These are phyloP conservation scores for Leishmania aethiopica DNA, from an alignment of 208 protist genomes.

Conservation along the genomic window DNA sequence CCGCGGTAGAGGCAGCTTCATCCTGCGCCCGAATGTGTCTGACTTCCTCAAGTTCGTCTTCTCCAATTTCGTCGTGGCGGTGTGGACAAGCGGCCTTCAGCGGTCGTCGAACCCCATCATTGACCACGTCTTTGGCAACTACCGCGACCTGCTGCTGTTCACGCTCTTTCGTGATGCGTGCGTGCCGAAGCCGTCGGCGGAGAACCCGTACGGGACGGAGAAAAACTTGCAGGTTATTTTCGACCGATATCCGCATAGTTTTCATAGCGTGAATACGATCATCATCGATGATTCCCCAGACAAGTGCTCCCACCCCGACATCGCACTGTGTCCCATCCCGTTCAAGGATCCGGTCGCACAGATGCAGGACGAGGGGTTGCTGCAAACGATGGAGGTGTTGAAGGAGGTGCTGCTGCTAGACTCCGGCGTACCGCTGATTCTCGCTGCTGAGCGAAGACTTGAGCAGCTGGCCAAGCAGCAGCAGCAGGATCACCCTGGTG, in stretches of 20 bases:
- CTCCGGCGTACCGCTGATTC: slow-evolving; percentile 74
- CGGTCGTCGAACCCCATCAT: slow-evolving; percentile 86
- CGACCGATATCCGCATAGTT: slow-evolving; percentile 79
- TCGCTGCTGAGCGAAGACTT: slow-evolving; percentile 67
- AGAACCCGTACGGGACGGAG: slow-evolving; percentile 81
- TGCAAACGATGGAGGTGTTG: slow-evolving; percentile 70
- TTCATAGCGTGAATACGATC: slow-evolving; percentile 90
- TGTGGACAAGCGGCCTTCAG: slow-evolving; percentile 91
- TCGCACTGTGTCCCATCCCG: slow-evolving; percentile 84
- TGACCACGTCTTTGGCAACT: slow-evolving; percentile 78
- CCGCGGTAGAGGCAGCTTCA: slow-evolving; percentile 66
- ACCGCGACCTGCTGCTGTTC: slow-evolving; percentile 86
- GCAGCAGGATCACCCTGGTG: not conserved
- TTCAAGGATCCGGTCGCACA: slow-evolving; percentile 75
- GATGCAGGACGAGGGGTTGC: slow-evolving; percentile 64
- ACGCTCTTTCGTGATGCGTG: slow-evolving; percentile 79
- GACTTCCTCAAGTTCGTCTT: slow-evolving; percentile 89
- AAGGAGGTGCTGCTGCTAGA: slow-evolving; percentile 73
- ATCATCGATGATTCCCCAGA: slow-evolving; percentile 91
- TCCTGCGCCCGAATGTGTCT: slow-evolving; percentile 68
- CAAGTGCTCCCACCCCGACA: slow-evolving; percentile 92
- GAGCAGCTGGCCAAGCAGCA: slow-evolving; percentile 19
- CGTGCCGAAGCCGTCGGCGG: slow-evolving; percentile 44
- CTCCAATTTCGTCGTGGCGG: slow-evolving; percentile 86
- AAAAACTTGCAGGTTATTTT: slow-evolving; percentile 90